phyloP scores from a whole-genome alignment of 352 stramenopile species.

The Globisporangium alternatum region DNA sequence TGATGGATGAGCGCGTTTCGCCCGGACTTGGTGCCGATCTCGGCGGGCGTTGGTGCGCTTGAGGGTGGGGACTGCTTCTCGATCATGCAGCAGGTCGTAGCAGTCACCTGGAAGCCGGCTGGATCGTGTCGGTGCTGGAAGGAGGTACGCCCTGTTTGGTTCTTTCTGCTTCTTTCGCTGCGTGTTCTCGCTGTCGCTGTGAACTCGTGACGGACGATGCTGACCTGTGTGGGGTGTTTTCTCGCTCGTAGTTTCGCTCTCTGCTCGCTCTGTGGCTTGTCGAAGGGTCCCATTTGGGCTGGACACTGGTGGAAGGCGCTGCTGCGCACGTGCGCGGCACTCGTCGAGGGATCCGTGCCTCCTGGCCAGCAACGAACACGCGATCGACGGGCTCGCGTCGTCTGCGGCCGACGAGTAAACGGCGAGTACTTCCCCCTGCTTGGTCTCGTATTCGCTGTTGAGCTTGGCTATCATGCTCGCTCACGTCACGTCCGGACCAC shows the following conservation, averaged over 20 bases:
- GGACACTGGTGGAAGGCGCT: conserved; percentile 24
- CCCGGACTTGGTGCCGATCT: conserved; percentile 94
- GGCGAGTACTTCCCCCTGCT: not conserved
- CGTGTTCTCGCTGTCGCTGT: not conserved
- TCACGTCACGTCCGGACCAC: not conserved
- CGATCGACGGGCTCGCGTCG: conserved; percentile 16
- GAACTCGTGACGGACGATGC: not conserved
- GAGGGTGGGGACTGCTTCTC: conserved; percentile 27
- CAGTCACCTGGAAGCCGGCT: not conserved
- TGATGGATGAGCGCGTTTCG: conserved; percentile 75
- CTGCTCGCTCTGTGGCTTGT: not conserved
- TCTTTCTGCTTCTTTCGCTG: not conserved
- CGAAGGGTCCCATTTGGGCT: conserved; percentile 27
- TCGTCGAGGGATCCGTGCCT: conserved; percentile 11
- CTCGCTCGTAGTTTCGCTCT: not conserved
- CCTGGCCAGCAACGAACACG: not conserved
- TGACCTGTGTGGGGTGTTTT: not conserved
- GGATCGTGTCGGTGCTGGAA: conserved; percentile 13
- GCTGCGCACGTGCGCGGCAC: conserved; percentile 17
- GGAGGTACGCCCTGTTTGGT: conserved; percentile 1
- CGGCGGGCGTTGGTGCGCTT: conserved; percentile 94
- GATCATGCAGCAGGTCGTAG: conserved; percentile 14
- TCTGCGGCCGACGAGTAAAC: not conserved
- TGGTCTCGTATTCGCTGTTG: not conserved
- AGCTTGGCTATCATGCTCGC: conserved; percentile 10